phyloP scores from a whole-genome alignment of 768 basidiomycete species.

The Pleurotus djamor region DNA sequence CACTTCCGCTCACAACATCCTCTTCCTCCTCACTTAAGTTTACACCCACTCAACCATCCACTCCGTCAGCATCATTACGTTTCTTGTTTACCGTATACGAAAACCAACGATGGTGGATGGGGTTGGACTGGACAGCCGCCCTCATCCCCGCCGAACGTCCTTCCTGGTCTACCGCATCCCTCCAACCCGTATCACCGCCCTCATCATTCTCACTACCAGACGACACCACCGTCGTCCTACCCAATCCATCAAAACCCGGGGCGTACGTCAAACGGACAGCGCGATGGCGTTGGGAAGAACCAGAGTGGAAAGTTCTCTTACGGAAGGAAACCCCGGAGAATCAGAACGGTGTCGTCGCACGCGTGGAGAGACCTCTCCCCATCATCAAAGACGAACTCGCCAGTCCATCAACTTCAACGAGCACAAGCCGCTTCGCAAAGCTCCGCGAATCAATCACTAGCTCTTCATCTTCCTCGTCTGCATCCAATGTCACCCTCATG shows the following conservation, averaged over 20 bases:
- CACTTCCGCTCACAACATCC: constrained; percentile 19
- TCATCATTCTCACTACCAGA: constrained; percentile 67
- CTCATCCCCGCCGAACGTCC: constrained; percentile 88
- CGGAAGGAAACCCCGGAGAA: constrained; percentile 41
- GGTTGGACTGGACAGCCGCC: constrained; percentile 93
- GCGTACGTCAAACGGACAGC: constrained; percentile 68
- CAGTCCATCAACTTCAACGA: not conserved
- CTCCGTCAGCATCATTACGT: constrained; percentile 47
- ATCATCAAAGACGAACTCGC: constrained; percentile 37
- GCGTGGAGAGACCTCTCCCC: constrained; percentile 65
- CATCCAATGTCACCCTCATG: not conserved
- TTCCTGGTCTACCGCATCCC: constrained; percentile 71
- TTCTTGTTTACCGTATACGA: constrained; percentile 92
- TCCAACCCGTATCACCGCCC: constrained; percentile 66
- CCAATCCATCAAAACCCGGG: constrained; percentile 23
- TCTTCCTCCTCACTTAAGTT: constrained; percentile 23
- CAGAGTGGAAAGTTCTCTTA: constrained; percentile 83
- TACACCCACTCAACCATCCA: constrained; percentile 17
- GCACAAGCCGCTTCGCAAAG: not conserved
- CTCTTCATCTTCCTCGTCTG: not conserved
- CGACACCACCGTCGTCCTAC: constrained; percentile 53
- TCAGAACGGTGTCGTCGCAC: constrained; percentile 30
- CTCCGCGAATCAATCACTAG: not conserved
- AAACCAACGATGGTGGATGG: constrained; percentile 98
- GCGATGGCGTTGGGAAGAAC: constrained; percentile 87